Evolutionary conservation across 495 filamentous ascomycete genomes (phyloP).

Genomic region (Penicillium verhagenii): DNA sequence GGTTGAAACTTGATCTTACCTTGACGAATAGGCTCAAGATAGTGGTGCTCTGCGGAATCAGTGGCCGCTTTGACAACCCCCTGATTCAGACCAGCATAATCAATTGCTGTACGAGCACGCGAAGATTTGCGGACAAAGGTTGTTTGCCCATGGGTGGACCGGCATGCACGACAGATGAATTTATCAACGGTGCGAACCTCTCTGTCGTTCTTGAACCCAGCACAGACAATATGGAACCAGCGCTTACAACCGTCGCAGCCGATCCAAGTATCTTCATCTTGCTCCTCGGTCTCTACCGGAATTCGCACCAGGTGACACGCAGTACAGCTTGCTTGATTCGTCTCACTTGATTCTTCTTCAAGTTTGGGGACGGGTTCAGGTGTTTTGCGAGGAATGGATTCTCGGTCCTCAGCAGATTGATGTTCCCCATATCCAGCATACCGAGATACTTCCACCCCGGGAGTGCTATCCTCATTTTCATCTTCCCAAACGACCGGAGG

Average conservation of each 20-base stretch:
- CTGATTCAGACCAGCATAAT: slow-evolving; percentile 73
- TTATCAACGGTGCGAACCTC: slow-evolving; percentile 72
- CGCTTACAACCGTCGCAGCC: slow-evolving; percentile 72
- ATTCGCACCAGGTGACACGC: slow-evolving; percentile 51
- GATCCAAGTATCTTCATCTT: slow-evolving; percentile 64
- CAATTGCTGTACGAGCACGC: slow-evolving; percentile 67
- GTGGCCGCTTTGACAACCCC: slow-evolving; percentile 69
- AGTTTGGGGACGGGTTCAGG: slow-evolving; percentile 22
- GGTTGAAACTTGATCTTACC: slow-evolving; percentile 61
- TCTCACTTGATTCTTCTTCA: slow-evolving; percentile 31
- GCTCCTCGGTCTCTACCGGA: slow-evolving; percentile 43
- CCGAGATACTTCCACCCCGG: slow-evolving; percentile 11
- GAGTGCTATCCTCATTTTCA: slow-evolving; percentile 28
- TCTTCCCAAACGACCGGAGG: slow-evolving; percentile 41
- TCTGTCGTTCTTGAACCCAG: slow-evolving; percentile 67
- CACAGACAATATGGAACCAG: slow-evolving; percentile 75
- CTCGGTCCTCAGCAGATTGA: neutral
- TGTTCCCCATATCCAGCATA: slow-evolving; percentile 8
- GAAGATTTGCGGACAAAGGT: slow-evolving; percentile 63
- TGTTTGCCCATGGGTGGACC: slow-evolving; percentile 59
- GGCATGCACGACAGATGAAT: slow-evolving; percentile 64
- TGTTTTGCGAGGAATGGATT: slow-evolving; percentile 4
- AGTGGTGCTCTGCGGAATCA: slow-evolving; percentile 70
- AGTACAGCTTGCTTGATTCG: slow-evolving; percentile 47
- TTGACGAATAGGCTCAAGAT: slow-evolving; percentile 69